These are phyloP conservation scores for Fusarium dlaminii DNA, from an alignment of 2,329 filamentous ascomycete species.

Conservation along the genomic window DNA sequence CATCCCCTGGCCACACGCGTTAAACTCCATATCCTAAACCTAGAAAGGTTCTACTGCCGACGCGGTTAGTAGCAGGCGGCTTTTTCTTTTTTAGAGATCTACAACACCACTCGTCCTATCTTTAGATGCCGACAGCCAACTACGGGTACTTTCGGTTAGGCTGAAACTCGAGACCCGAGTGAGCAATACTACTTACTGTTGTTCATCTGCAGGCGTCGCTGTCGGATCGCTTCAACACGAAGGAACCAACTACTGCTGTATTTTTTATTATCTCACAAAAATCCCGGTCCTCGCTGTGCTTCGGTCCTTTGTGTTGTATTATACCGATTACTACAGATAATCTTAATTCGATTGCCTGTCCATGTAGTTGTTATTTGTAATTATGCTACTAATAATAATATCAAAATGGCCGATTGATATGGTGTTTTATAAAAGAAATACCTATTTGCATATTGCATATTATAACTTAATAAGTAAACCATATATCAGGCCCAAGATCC, in stretches of 20 bases:
- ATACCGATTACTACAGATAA: background rate
- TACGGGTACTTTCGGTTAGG: background rate
- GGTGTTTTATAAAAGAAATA: background rate
- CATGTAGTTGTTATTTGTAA: background rate
- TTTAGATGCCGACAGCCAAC: background rate
- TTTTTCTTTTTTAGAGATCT: background rate
- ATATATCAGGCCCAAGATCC: background rate
- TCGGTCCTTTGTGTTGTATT: too few species aligned
- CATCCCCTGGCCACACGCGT: too few species aligned
- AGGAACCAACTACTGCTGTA: too few species aligned
- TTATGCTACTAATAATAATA: background rate
- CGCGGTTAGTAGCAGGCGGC: too few species aligned
- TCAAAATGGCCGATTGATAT: background rate
- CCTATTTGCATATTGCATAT: background rate
- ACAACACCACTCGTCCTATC: background rate
- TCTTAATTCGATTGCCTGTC: too few species aligned
- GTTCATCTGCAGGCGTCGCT: background rate
- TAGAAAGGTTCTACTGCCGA: too few species aligned
- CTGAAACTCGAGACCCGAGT: background rate
- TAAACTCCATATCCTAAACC: too few species aligned
- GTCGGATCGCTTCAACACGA: background rate
- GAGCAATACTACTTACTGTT: background rate
- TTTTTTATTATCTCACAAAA: too few species aligned
- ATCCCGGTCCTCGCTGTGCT: too few species aligned
- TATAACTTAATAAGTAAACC: background rate